Percentiles rank a stretch among this genome's conserved stretches.
Conservation (phyloP, 108 stramenopile genomes). For the Nitzschia palea region DNA sequence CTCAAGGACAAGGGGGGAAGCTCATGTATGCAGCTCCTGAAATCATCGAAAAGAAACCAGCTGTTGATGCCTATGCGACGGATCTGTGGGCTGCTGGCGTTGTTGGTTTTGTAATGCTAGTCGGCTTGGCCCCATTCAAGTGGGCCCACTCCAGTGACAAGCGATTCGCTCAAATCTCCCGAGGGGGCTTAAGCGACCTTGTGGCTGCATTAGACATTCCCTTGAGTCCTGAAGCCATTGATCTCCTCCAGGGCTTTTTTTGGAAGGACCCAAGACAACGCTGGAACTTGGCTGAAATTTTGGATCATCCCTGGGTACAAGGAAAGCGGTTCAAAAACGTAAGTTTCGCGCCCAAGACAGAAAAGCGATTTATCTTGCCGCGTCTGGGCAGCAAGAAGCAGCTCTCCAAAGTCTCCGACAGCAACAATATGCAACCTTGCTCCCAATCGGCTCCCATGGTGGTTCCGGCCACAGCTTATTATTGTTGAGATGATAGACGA, state of each 20-base stretch:
- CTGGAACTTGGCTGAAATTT: slow-evolving; percentile 64
- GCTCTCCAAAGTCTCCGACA: background rate
- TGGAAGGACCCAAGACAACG: slow-evolving; percentile 60
- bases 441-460: background rate
- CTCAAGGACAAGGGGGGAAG: slow-evolving; percentile 73
- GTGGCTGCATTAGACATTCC: slow-evolving; percentile 41
- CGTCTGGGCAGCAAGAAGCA: slow-evolving; percentile 1
- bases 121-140: slow-evolving; percentile 69
- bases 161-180: slow-evolving; percentile 57
- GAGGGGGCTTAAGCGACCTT: slow-evolving; percentile 48
- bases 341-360: background rate
- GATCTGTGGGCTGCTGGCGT: slow-evolving; percentile 89
- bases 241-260: slow-evolving; percentile 87
- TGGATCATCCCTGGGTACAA: slow-evolving; percentile 79
- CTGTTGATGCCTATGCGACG: slow-evolving; percentile 77
- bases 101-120: slow-evolving; percentile 77
- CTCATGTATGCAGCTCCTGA: slow-evolving; percentile 87
- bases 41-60: slow-evolving; percentile 42
- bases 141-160: slow-evolving; percentile 58
- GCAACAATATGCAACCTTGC: background rate
- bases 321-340: slow-evolving; percentile 22
- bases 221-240: slow-evolving; percentile 49
- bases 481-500: no score
- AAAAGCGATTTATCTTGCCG: background rate
- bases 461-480: background rate